Evolutionary conservation across 2,329 filamentous ascomycete species (phyloP).

Genomic region (Cyphellophora attinorum): DNA sequence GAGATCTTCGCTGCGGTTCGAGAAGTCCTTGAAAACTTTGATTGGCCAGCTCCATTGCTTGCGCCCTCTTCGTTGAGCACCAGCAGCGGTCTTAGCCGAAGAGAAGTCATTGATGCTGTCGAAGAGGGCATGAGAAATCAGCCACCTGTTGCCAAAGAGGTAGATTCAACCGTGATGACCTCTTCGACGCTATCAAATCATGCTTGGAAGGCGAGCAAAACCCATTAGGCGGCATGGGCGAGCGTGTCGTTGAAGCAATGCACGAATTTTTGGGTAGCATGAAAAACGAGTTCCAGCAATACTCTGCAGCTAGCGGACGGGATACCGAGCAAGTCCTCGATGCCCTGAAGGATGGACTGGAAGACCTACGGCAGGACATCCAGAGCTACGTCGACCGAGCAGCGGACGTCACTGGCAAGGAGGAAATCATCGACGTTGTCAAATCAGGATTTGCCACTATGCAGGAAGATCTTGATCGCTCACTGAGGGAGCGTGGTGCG

Average conservation of each 20-base stretch:
- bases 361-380: slow-evolving; percentile 69
- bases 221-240: slow-evolving; percentile 44
- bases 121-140: slow-evolving; percentile 47
- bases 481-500: slow-evolving; percentile 34
- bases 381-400: slow-evolving; percentile 70
- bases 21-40: slow-evolving; percentile 78
- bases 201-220: slow-evolving; percentile 45
- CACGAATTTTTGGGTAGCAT: slow-evolving; percentile 52
- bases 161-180: slow-evolving; percentile 45
- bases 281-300: slow-evolving; percentile 63
- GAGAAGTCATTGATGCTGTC: slow-evolving; percentile 49
- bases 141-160: slow-evolving; percentile 44
- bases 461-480: slow-evolving; percentile 47
- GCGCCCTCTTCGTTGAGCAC: slow-evolving; percentile 22
- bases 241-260: slow-evolving; percentile 51
- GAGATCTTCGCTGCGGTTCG: slow-evolving; percentile 77
- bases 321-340: slow-evolving; percentile 85
- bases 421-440: slow-evolving; percentile 66
- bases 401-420: slow-evolving; percentile 59
- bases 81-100: slow-evolving; percentile 21
- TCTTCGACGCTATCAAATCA: slow-evolving; percentile 50
- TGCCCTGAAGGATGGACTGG: slow-evolving; percentile 77
- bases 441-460: slow-evolving; percentile 54
- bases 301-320: slow-evolving; percentile 65
- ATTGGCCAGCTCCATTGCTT: slow-evolving; percentile 52